These are phyloP conservation scores for Ochetophila trinervis DNA, from an alignment of 306 rosid genomes.

Conservation along the genomic window DNA sequence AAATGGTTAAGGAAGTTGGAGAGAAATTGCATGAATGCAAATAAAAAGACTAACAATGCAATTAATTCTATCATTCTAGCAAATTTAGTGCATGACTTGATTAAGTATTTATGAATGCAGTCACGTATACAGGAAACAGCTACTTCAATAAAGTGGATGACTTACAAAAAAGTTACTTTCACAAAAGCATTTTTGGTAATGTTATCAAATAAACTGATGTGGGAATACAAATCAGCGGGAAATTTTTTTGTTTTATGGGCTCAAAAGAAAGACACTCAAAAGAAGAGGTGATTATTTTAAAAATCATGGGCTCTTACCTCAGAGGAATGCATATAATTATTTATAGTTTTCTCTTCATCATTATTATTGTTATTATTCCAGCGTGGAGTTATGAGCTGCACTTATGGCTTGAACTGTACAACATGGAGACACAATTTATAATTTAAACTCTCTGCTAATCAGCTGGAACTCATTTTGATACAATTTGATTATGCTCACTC, in stretches of 20 bases:
- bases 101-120: neutral
- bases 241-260: too few relatives aligned
- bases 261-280: neutral
- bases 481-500: neutral
- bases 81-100: neutral
- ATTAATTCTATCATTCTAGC: neutral
- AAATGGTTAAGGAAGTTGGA: slow-evolving; percentile 22
- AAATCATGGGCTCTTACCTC: neutral
- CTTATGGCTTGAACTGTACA: too few relatives aligned
- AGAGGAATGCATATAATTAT: neutral
- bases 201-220: slow-evolving; percentile 1
- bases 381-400: too few relatives aligned
- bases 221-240: neutral
- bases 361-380: neutral
- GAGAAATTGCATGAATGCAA: neutral
- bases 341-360: neutral
- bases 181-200: neutral
- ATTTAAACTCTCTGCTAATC: too few relatives aligned
- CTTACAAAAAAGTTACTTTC: neutral
- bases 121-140: neutral
- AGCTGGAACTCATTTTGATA: too few relatives aligned
- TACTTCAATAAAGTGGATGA: neutral
- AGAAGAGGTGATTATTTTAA: neutral
- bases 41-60: neutral
- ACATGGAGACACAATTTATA: too few relatives aligned